phyloP scores from a whole-genome alignment of 176 grass and related monocot genomes.

The Microstegium vimineum region DNA sequence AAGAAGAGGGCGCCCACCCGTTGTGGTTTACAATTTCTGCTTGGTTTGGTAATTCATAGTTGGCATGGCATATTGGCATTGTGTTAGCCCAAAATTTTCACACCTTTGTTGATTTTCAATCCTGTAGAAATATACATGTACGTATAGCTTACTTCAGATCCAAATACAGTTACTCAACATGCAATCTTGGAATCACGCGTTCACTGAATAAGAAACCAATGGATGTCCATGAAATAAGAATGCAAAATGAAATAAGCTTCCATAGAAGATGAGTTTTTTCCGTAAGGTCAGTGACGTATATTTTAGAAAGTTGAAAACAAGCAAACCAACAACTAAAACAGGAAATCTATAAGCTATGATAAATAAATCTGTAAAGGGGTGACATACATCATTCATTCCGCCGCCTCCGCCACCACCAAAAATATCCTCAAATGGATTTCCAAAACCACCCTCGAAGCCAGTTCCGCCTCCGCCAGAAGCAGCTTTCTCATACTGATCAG shows the following conservation, averaged over 20 bases:
- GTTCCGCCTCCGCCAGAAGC: constrained; percentile 65
- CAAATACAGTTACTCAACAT: too few species aligned
- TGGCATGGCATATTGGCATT: too few species aligned
- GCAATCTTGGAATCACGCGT: too few species aligned
- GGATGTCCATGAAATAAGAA: too few species aligned
- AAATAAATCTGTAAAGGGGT: background rate
- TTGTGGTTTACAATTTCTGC: too few species aligned
- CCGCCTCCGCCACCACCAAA: constrained; percentile 49
- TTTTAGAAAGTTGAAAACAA: background rate
- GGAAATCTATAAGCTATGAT: background rate
- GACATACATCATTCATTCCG: constrained; percentile 84
- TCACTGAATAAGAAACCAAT: too few species aligned
- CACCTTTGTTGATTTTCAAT: too few species aligned
- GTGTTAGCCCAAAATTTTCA: too few species aligned
- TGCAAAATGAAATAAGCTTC: constrained; percentile 10
- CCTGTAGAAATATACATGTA: too few species aligned
- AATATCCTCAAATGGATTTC: constrained; percentile 89
- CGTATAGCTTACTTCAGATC: too few species aligned
- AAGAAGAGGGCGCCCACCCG: too few species aligned
- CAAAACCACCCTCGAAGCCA: constrained; percentile 74
- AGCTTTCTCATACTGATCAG: constrained; percentile 82
- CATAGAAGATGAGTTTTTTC: background rate
- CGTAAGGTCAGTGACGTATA: background rate
- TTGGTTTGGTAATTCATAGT: too few species aligned
- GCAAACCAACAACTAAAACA: background rate